Percentiles rank a stretch among this genome's conserved stretches.
These are phyloP conservation scores for Trichoderma brevicompactum DNA, from an alignment of 2,329 filamentous ascomycete genomes.

Conservation along the genomic window DNA sequence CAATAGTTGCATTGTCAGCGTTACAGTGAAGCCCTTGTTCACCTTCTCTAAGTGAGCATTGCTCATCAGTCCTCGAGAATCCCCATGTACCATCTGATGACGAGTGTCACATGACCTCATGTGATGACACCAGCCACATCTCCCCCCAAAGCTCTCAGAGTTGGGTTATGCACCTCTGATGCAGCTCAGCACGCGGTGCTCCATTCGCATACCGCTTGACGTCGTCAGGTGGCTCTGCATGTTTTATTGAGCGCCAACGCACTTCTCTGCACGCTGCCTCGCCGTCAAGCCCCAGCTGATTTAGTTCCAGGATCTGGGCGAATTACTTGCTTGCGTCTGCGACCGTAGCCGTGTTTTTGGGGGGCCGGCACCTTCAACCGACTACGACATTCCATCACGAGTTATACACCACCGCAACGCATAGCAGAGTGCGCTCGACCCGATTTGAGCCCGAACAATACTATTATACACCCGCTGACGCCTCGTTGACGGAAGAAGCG, in stretches of 20 bases:
- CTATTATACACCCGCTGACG: neutral
- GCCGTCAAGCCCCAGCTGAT: conserved; percentile 22
- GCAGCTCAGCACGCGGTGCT: conserved; percentile 28
- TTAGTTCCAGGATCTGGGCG: neutral
- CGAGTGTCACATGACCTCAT: conserved; percentile 36
- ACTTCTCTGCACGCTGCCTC: conserved; percentile 22
- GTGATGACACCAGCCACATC: conserved; percentile 41
- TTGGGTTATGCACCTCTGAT: conserved; percentile 25
- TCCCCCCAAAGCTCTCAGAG: neutral
- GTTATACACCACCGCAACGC: neutral
- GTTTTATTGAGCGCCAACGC: conserved; percentile 27
- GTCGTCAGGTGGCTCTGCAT: conserved; percentile 31
- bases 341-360: conserved; percentile 22
- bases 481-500: conserved; percentile 1
- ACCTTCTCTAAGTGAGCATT: neutral
- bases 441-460: neutral
- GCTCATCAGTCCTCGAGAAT: neutral
- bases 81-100: conserved; percentile 8
- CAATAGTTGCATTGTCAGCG: no score
- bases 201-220: conserved; percentile 31
- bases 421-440: neutral
- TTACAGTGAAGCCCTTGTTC: neutral
- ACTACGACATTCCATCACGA: conserved; percentile 21
- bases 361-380: conserved; percentile 34
- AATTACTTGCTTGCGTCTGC: conserved; percentile 14